Conservation (phyloP, 768 basidiomycete genomes). For the Suillus subluteus region DNA sequence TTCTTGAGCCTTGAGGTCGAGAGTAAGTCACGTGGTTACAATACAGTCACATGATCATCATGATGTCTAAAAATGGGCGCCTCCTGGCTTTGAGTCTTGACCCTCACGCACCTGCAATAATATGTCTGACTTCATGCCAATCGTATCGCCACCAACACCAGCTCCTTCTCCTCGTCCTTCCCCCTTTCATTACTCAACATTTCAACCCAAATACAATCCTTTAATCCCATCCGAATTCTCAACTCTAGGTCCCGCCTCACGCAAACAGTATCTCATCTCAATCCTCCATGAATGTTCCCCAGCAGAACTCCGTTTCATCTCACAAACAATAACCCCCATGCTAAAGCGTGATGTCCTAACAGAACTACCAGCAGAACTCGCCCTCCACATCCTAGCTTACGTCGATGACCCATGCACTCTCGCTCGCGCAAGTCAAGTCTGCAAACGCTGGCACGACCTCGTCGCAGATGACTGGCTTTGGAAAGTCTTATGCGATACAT, state of each 20-base stretch:
- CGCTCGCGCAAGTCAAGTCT: conserved; percentile 69
- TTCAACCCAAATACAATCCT: conserved; percentile 21
- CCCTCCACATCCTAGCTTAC: conserved; percentile 73
- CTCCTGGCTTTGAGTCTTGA: neutral
- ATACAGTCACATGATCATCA: neutral
- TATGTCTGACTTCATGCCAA: conserved; percentile 33
- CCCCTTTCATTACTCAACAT: conserved; percentile 20
- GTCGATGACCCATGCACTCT: conserved; percentile 78
- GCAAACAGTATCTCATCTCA: conserved; percentile 55
- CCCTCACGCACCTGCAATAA: too few species aligned
- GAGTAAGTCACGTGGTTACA: neutral
- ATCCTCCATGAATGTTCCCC: conserved; percentile 59
- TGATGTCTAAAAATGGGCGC: conserved; percentile 7
- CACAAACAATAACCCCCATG: conserved; percentile 62
- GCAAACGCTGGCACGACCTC: conserved; percentile 69
- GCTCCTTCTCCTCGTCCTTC: conserved; percentile 53
- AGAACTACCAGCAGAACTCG: conserved; percentile 70
- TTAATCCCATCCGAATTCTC: conserved; percentile 34
- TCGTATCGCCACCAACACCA: conserved; percentile 62
- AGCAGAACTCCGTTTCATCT: conserved; percentile 67
- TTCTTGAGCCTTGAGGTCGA: neutral
- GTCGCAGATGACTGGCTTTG: conserved; percentile 79
- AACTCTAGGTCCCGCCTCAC: conserved; percentile 39
- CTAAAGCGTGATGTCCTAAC: conserved; percentile 64
- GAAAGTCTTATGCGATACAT: conserved; percentile 70